Evolutionary conservation across 2,329 filamentous ascomycete genomes (phyloP).

Genomic region (Metarhizium robertsii): DNA sequence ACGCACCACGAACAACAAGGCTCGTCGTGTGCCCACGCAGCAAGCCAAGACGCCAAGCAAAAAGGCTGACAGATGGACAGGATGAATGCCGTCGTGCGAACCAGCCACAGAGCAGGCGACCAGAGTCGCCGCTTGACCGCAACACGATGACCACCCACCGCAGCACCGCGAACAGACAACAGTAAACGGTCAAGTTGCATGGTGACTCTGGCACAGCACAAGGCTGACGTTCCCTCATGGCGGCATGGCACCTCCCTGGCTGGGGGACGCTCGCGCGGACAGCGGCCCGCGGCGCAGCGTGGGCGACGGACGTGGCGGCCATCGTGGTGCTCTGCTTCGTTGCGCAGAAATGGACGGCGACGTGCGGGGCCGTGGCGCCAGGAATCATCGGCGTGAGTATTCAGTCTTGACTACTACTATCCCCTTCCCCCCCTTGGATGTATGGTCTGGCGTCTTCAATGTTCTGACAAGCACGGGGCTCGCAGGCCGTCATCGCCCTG

Average conservation of each 20-base stretch:
- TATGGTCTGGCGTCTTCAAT: no score
- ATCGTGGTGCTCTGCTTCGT: conserved; percentile 23
- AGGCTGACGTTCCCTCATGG: neutral
- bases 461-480: no score
- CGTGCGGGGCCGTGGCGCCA: conserved; percentile 18
- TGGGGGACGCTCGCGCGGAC: conserved; percentile 13
- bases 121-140: neutral
- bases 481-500: conserved; percentile 17
- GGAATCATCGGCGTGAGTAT: conserved; percentile 23
- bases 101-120: neutral
- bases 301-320: conserved; percentile 21
- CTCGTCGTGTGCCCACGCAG: no score
- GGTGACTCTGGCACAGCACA: neutral
- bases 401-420: no score
- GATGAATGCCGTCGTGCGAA: neutral
- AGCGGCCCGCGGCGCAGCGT: conserved; percentile 18
- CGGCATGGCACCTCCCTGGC: conserved; percentile 1
- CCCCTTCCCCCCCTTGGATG: no score
- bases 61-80: neutral
- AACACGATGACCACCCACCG: no score
- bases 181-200: neutral
- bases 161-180: no score
- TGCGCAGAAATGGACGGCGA: conserved; percentile 21
- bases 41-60: neutral
- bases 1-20: no score